Conservation (phyloP, 192 early-diverging fungal species). For the Dimargaris xerosporica region DNA sequence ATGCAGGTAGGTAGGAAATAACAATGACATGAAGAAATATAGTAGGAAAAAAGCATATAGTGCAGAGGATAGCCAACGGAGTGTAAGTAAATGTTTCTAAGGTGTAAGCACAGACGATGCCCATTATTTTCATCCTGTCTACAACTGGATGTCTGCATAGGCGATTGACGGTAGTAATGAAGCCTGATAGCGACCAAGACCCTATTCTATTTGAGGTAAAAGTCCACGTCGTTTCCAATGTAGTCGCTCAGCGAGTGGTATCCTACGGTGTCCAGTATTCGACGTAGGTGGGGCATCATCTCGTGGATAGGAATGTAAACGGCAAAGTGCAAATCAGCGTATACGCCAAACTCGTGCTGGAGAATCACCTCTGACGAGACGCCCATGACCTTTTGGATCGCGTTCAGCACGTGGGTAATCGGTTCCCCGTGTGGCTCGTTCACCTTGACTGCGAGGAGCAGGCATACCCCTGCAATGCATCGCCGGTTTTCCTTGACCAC, state of each 20-base stretch:
- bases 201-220: neutral
- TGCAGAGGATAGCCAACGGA: no score
- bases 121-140: neutral
- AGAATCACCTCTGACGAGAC: slow-evolving; percentile 62
- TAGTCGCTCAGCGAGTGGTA: slow-evolving; percentile 11
- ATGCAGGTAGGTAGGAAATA: no score
- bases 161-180: no score
- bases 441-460: slow-evolving; percentile 70
- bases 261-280: slow-evolving; percentile 53
- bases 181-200: neutral
- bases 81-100: no score
- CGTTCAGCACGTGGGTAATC: slow-evolving; percentile 44
- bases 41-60: no score
- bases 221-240: neutral
- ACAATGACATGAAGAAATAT: no score
- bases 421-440: slow-evolving; percentile 67
- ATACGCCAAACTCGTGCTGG: slow-evolving; percentile 82
- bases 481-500: slow-evolving; percentile 59
- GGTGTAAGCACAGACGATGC: neutral
- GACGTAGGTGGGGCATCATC: slow-evolving; percentile 85
- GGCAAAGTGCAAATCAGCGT: slow-evolving; percentile 79
- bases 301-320: slow-evolving; percentile 74
- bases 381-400: slow-evolving; percentile 59
- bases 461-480: slow-evolving; percentile 57
- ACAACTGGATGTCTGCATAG: neutral